Percentiles rank a stretch among this genome's conserved stretches.
These are phyloP conservation scores for Gossypium thurberi DNA, from an alignment of 345 rosid genomes.

Conservation along the genomic window DNA sequence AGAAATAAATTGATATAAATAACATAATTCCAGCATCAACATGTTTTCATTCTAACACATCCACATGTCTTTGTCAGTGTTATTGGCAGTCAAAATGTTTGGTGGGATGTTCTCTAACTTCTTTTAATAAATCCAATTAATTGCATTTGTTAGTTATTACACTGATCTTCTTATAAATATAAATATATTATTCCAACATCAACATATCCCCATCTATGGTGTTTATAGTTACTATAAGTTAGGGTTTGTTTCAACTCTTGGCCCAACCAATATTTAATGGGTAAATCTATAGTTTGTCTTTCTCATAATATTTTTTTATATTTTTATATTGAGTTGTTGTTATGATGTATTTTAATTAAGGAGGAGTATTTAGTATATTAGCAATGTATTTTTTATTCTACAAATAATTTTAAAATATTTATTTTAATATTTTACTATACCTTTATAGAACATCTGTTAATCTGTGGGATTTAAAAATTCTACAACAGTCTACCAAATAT, in stretches of 20 bases:
- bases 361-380: too few relatives aligned
- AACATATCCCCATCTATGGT: not conserved
- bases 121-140: not conserved
- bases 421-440: too few relatives aligned
- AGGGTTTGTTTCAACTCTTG: too few relatives aligned
- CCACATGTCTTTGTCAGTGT: not conserved
- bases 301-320: not conserved
- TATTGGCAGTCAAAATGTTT: not conserved
- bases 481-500: fast-evolving
- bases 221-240: not conserved
- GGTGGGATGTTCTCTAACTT: not conserved
- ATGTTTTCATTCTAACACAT: not conserved
- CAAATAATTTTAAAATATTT: too few relatives aligned
- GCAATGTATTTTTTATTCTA: too few relatives aligned
- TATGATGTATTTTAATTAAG: not conserved
- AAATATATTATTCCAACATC: not conserved
- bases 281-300: not conserved
- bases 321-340: not conserved
- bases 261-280: too few relatives aligned
- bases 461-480: too few relatives aligned
- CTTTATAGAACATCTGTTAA: too few relatives aligned
- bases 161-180: not conserved
- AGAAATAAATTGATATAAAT: not conserved
- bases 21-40: not conserved
- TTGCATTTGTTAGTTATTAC: not conserved